Base-by-base conservation (phyloP, 371 early-diverging fungal species). In the Mucor circinelloides region DNA sequence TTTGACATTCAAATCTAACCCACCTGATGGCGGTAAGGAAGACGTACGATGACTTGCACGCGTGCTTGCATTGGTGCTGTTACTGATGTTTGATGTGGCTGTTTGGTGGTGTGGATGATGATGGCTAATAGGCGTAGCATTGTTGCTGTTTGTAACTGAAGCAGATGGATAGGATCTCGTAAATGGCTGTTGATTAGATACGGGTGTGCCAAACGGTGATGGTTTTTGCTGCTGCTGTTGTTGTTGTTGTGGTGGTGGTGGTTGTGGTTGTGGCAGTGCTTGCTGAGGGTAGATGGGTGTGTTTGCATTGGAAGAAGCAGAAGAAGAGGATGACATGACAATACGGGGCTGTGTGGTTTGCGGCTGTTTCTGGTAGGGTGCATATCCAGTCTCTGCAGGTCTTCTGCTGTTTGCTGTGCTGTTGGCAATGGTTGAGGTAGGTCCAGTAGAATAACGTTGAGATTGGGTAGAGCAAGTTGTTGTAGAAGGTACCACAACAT, bases 281-380 rank as follows among this genome's bases (percentile, higher is more conserved):
- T 50, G 50, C 8, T 48, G 50, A 19, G 50, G 50, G 12, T 50
- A 50, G 23, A 50, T 21, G 13, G 23, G 25, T 3, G 50, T 50
- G 10, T 7, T 13, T 25, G 50, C 6, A 10, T 21, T 50, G 17
- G 46, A 46, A 7, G 46, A 46, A 21, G 21, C 19, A 19, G 46
- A 13, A 25, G 50, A 50, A 13, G 50, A 23, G 3, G 48, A 25
- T 7, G 50, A 8, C 2, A 50, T 12, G 12, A 36, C 25, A 27
- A 58, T 15, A 10, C 38, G 58, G 21, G 58, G 40, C 12, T 67
- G 60, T 56, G 60, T 60, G 2, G 8, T 50, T 25, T 50, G 50
- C 7, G 50, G 23, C 27, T 71, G 75, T 32, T 66, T 67, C 59
- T 68, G 71, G 63, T 74, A 76, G 62, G 73, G 66, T 30, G 60